phyloP scores from a whole-genome alignment of 2,329 filamentous ascomycete genomes.

The Aspergillus caelatus region DNA sequence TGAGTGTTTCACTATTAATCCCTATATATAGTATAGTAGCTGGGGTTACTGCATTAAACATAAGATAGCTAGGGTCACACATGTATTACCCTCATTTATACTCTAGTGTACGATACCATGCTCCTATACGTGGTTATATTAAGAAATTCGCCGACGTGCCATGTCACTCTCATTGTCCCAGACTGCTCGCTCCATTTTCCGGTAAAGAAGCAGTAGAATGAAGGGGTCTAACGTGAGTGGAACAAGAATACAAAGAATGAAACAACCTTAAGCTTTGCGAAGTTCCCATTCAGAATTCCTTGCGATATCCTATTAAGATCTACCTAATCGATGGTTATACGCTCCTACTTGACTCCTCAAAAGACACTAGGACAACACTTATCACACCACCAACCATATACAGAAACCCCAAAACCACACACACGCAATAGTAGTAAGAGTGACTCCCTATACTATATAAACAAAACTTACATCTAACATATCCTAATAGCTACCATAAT shows the following conservation, averaged over 20 bases:
- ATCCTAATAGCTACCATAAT: not conserved
- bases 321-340: not conserved
- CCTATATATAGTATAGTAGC: not conserved
- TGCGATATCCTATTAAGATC: not conserved
- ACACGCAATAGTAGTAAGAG: not conserved
- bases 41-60: not conserved
- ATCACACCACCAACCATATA: not conserved
- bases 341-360: fast-evolving
- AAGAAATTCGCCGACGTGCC: not conserved
- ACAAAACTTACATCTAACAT: not conserved
- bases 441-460: not conserved
- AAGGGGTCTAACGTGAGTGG: not conserved
- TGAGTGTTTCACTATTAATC: not conserved
- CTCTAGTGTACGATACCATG: not conserved
- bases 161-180: not conserved
- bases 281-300: not conserved
- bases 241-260: not conserved
- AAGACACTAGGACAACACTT: not conserved
- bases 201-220: not conserved
- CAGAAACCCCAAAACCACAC: too few relatives aligned
- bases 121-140: not conserved
- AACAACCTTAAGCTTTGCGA: not conserved
- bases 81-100: not conserved
- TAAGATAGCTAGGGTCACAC: not conserved
- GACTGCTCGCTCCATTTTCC: not conserved